These are phyloP conservation scores for Trichoderma sp. DNA, from an alignment of 2,329 filamentous ascomycete species.

Conservation along the genomic window DNA sequence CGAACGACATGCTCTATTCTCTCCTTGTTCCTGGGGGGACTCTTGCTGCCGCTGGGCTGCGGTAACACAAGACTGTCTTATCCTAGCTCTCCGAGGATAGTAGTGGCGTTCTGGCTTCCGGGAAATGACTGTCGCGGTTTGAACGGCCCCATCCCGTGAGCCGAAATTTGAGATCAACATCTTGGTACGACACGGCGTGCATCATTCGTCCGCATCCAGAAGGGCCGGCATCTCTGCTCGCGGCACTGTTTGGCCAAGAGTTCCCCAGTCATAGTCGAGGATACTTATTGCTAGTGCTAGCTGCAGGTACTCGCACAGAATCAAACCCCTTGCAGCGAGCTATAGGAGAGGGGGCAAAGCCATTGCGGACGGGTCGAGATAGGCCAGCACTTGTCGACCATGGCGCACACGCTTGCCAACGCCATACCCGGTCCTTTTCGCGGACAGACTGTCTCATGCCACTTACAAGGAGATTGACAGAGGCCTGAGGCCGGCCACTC, in stretches of 20 bases:
- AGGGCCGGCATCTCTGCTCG: not conserved
- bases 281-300: not conserved
- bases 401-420: not conserved
- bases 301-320: slow-evolving; percentile 1
- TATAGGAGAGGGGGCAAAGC: not conserved
- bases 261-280: not conserved
- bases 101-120: slow-evolving; percentile 13
- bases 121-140: slow-evolving; percentile 19
- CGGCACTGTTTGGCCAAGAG: not conserved
- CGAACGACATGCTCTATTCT: not conserved
- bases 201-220: slow-evolving; percentile 10
- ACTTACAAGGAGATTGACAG: not conserved
- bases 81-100: slow-evolving; percentile 9
- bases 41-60: slow-evolving; percentile 1
- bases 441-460: not conserved
- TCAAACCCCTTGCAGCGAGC: slow-evolving; percentile 20
- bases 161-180: slow-evolving; percentile 9
- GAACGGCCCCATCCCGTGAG: slow-evolving; percentile 4
- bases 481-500: not conserved
- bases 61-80: slow-evolving; percentile 22
- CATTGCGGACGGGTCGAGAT: not conserved
- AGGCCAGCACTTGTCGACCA: not conserved
- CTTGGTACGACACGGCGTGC: slow-evolving; percentile 5
- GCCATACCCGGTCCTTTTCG: not conserved
- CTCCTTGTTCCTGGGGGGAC: not conserved